Evolutionary conservation across 495 filamentous ascomycete species (phyloP).

Genomic region (Collariella sp.): DNA sequence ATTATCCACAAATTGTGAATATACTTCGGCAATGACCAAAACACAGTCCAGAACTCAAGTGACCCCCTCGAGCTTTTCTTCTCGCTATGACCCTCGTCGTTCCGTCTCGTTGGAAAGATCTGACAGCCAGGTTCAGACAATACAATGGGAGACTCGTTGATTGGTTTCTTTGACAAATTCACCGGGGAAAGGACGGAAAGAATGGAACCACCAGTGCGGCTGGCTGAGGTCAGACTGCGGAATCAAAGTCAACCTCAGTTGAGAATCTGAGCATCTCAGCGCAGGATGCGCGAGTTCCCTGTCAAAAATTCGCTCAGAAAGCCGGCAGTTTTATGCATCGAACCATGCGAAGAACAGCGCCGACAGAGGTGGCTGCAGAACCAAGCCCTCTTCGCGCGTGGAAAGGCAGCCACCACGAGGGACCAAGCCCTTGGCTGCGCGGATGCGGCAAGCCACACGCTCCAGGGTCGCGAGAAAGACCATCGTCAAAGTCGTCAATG

Average conservation of each 20-base stretch:
- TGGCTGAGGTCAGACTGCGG: too few relatives aligned
- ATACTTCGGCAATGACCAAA: too few relatives aligned
- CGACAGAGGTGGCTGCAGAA: not conserved
- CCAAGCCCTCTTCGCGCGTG: not conserved
- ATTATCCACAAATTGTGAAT: too few relatives aligned
- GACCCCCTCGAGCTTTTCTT: not conserved
- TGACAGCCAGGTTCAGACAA: conserved; percentile 3
- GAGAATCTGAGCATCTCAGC: too few relatives aligned
- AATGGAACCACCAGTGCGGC: too few relatives aligned
- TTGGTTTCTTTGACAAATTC: not conserved
- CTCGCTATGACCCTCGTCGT: conserved; percentile 7
- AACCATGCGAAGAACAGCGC: not conserved
- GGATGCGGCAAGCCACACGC: not conserved
- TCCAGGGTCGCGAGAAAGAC: not conserved
- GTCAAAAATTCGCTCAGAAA: not conserved
- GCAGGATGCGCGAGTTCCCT: too few relatives aligned
- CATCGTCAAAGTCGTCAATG: not conserved
- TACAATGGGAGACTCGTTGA: not conserved
- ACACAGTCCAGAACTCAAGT: too few relatives aligned
- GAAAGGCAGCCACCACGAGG: not conserved
- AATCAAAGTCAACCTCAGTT: too few relatives aligned
- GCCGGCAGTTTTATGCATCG: not conserved
- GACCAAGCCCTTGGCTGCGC: conserved; percentile 1
- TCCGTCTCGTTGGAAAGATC: conserved; percentile 2
- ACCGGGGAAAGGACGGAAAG: not conserved